Conservation (phyloP, 768 basidiomycete species). For the Cyclocybe cylindracea region DNA sequence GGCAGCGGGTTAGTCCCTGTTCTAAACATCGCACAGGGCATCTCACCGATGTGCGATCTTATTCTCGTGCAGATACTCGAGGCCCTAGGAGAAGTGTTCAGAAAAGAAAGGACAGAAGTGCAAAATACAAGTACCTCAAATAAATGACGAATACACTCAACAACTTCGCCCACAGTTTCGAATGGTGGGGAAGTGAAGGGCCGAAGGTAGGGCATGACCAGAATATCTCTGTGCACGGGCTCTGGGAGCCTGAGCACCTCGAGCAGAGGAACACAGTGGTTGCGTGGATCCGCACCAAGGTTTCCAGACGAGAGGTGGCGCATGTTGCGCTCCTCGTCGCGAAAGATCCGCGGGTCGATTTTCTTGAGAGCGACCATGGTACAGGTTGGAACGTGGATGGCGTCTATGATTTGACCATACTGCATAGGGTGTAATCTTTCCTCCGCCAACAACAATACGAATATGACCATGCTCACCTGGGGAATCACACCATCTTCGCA, state of each 20-base stretch:
- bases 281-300: slow-evolving; percentile 21
- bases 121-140: slow-evolving; percentile 29
- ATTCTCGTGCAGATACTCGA: slow-evolving; percentile 38
- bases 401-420: slow-evolving; percentile 6
- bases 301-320: slow-evolving; percentile 20
- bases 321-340: slow-evolving; percentile 24
- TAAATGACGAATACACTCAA: slow-evolving; percentile 31
- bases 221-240: slow-evolving; percentile 16
- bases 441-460: neutral
- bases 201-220: slow-evolving; percentile 34
- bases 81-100: neutral
- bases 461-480: neutral
- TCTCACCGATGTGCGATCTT: slow-evolving; percentile 37
- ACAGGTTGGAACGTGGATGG: slow-evolving; percentile 2
- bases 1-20: neutral
- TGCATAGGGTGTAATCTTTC: neutral
- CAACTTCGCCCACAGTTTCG: slow-evolving; percentile 33
- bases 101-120: neutral
- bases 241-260: slow-evolving; percentile 17
- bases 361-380: slow-evolving; percentile 11
- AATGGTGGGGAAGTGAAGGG: slow-evolving; percentile 27
- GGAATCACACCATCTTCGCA: neutral
- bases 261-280: slow-evolving; percentile 31
- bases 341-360: slow-evolving; percentile 7
- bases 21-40: neutral